Percentiles rank a stretch among this genome's conserved stretches.
Evolutionary conservation across 2,329 filamentous ascomycete genomes (phyloP).

Genomic region (Macroventuria anomochaeta): DNA sequence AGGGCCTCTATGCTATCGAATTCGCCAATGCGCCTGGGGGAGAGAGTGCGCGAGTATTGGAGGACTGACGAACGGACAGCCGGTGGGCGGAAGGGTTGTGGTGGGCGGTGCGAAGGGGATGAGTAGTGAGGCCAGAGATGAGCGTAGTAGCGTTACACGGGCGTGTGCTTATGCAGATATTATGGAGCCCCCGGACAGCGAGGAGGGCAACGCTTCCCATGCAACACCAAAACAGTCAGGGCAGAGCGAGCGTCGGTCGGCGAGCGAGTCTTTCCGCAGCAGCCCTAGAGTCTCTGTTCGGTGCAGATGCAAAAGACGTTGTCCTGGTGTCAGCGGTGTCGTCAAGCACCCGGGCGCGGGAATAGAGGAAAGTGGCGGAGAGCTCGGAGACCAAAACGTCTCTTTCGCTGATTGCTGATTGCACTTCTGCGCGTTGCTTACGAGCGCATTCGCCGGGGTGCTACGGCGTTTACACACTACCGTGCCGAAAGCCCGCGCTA

Average conservation of each 20-base stretch:
- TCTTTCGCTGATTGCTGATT: slow-evolving; percentile 6
- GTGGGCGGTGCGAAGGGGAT: slow-evolving; percentile 23
- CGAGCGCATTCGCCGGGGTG: slow-evolving; percentile 17
- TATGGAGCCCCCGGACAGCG: slow-evolving; percentile 18
- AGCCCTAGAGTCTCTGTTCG: slow-evolving; percentile 2
- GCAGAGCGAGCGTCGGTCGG: slow-evolving; percentile 19
- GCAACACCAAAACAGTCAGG: slow-evolving; percentile 15
- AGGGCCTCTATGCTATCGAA: slow-evolving; percentile 40
- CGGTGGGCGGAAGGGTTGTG: slow-evolving; percentile 18
- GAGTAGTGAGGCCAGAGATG: slow-evolving; percentile 13
- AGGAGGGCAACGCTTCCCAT: slow-evolving; percentile 13
- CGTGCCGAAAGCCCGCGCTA: slow-evolving; percentile 11
- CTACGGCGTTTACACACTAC: slow-evolving; percentile 16
- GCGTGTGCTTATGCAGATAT: slow-evolving; percentile 21
- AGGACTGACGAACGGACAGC: slow-evolving; percentile 15
- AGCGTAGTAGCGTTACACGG: slow-evolving; percentile 8
- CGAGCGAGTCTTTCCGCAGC: slow-evolving; percentile 8
- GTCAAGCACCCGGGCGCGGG: slow-evolving; percentile 10
- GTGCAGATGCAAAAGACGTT: slow-evolving; percentile 3
- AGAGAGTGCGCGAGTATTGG: slow-evolving; percentile 7
- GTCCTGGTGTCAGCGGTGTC: slow-evolving; percentile 8
- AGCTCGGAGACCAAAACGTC: slow-evolving; percentile 13
- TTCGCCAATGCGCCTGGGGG: slow-evolving; percentile 39
- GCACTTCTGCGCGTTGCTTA: slow-evolving; percentile 18
- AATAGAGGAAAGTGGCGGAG: slow-evolving; percentile 14